Conservation (phyloP, 805 yeast species). For the Saturnispora ahearnii region DNA sequence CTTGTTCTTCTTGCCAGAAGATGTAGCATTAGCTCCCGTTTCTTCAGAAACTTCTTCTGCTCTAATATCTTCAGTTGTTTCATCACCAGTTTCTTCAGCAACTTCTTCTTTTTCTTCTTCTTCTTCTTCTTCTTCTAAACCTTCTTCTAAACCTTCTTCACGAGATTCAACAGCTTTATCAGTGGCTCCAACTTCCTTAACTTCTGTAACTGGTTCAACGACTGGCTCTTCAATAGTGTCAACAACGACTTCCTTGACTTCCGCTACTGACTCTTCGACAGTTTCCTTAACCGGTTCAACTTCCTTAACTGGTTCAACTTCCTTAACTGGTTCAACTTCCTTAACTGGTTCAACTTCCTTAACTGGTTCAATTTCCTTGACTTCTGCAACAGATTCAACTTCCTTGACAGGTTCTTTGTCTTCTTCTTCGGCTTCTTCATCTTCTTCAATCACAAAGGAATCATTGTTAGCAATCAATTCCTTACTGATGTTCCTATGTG, state of each 20-base stretch:
- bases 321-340: slow-evolving; percentile 1
- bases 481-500: slow-evolving; percentile 5
- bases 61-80: background rate
- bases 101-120: slow-evolving; percentile 1
- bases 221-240: no score
- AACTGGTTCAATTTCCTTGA: background rate
- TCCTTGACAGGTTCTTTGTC: slow-evolving; percentile 7
- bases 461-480: slow-evolving; percentile 17
- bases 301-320: slow-evolving; percentile 8
- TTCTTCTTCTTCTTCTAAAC: background rate
- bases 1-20: slow-evolving; percentile 1
- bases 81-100: background rate
- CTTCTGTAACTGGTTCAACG: no score
- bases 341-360: slow-evolving; percentile 1
- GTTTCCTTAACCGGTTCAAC: slow-evolving; percentile 2
- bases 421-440: slow-evolving; percentile 12
- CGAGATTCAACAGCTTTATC: no score
- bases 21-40: background rate
- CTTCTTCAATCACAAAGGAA: slow-evolving; percentile 26
- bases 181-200: no score
- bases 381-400: background rate
- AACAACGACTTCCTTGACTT: background rate
- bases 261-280: slow-evolving; percentile 4
- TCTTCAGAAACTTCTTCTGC: background rate
- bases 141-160: no score